Base-by-base conservation (phyloP, 192 early-diverging fungal genomes). In the Podochytrium sp. region DNA sequence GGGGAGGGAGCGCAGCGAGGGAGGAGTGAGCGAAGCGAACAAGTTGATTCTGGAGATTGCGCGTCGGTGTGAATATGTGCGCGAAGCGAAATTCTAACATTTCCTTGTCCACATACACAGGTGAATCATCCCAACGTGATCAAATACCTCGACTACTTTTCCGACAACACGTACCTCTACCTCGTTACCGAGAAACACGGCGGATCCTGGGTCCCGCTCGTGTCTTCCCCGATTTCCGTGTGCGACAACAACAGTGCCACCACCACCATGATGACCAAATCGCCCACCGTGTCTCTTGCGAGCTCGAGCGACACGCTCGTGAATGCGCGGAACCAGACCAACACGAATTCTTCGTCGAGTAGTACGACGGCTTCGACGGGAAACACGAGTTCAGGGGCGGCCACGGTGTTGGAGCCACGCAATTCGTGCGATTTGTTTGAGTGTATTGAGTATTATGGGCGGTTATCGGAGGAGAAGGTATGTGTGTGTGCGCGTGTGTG, bases 371-470 rank as follows among this genome's bases (percentile, higher is more conserved):
- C 20, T 47, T 47, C 20, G 43, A 47, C 10, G 7, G 43, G 20
- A 20, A 47, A 20, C 20, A 20, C 10, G 10, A 25, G 14, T 57
- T 7, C 39, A 10, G 27, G 40, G 18, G 41, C 39, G 6, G 34
- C 23, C 14, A 52, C 80, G 53, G 55, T 71, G 7, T 78, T 88
- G 51, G 81, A 78, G 38, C 83, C 86, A 3, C 79, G 88, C 49
- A 82, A 23, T 40, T 67, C 64, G 4, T 75, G 64, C 34, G 91
- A 93, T 47, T 75, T 93, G 35, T 93, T 93, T 79, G 91, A 93
- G 58, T 91, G 87, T 75, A 92, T 94, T 58, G 91, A 93, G 65
- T 84, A 85, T 37, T 84, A 89, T 47, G 66, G 66, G 33, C 80
- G 83, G 60, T 87, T 95, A 63, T 75, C 84, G 38, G 92, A 95